Base-by-base conservation (phyloP, 768 basidiomycete genomes). In the Kwoniella botswanensis region DNA sequence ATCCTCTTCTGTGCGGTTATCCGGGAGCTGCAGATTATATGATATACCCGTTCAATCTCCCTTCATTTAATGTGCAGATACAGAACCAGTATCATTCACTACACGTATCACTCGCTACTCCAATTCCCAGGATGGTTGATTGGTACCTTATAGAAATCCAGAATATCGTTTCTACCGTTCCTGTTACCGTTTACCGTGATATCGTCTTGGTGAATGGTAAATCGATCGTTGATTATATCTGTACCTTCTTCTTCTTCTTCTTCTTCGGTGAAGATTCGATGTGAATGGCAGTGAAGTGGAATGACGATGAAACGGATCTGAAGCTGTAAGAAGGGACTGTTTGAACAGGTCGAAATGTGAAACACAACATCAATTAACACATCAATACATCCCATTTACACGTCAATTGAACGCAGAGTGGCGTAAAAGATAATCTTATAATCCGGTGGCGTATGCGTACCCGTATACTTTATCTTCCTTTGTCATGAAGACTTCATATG, bases 21-120 rank as follows among this genome's bases (percentile, higher is more conserved):
- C 21, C 12, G 12, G 21, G 52, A 53, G 21, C 26, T 58, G 35
- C 7, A 7, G 4, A 35, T 35, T 24, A 18, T 60, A 21, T 21
- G 12, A 43, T 35, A 18, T 17, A 18, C 26, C 59, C 59, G 41
- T 60, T 60, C 41, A 60, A 60, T 60, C 59, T 60, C 59, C 59
- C 59, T 60, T 42, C 43, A 17, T 43, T 13, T 59, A 4, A 35
- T 15, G 17, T 18, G 21, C 59, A n/a, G 43, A 35, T 60, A 35
- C 41, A 29, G 4, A 4, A 29, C 29, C 29, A 29, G 35, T 35
- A 35, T 35, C 35, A 35, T 35, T 6, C 2, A 29, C 29, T 6
- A 29, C 2, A 35, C 35, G 35, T 60, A 21, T 60, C 41, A n/a
- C 35, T 26, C 41, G 15, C 43, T 60, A 35, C 41, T 43, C 17